These are phyloP conservation scores for Solanum verrucosum DNA, from an alignment of 257 asterid species.

Conservation along the genomic window DNA sequence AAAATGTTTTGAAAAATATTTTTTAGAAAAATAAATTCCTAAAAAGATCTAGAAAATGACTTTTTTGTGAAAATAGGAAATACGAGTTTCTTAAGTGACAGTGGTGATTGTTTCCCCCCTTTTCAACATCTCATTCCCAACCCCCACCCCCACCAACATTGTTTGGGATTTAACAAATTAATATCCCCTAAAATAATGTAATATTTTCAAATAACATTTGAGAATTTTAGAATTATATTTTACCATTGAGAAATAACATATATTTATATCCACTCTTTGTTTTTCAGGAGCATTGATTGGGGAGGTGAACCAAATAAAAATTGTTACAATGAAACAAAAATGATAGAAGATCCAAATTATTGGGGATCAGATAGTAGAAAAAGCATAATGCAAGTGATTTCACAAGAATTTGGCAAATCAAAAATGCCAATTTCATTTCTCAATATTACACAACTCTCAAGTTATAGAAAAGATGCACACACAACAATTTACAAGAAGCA, in stretches of 20 bases:
- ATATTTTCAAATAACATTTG: background rate
- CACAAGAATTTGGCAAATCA: constrained; percentile 15
- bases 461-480: constrained; percentile 67
- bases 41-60: background rate
- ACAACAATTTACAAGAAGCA: constrained; percentile 53
- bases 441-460: constrained; percentile 57
- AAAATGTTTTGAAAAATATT: background rate
- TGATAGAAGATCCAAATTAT: background rate
- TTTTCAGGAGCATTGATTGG: background rate
- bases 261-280: background rate
- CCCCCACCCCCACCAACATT: background rate
- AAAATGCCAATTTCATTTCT: constrained; percentile 43
- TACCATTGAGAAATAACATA: background rate
- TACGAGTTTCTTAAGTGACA: background rate
- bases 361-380: constrained; percentile 4
- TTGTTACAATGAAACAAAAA: background rate
- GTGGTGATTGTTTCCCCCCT: background rate
- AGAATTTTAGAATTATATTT: background rate
- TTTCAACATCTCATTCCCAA: background rate
- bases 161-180: background rate
- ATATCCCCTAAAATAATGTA: background rate
- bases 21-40: background rate
- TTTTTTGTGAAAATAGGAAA: background rate
- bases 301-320: background rate
- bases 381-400: background rate